A percentile compares a stretch with the other conserved stretches of the same genome.
These are phyloP conservation scores for Ganoderma sp. DNA, from an alignment of 1,284 basidiomycete species.

Conservation along the genomic window DNA sequence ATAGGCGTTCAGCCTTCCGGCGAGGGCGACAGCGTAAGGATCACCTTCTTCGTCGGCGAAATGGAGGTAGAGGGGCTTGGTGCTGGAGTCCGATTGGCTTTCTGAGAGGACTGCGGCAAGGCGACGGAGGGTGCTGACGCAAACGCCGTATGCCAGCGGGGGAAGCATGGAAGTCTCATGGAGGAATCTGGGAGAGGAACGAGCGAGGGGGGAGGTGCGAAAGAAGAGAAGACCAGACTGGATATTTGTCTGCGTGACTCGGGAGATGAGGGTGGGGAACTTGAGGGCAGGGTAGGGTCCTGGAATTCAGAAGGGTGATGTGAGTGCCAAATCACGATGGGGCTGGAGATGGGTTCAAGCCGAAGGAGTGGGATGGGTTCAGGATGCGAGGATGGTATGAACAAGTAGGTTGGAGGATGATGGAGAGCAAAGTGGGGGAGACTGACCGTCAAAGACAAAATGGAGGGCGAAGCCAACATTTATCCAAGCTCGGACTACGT, in stretches of 20 bases:
- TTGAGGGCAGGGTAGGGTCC: slow-evolving; percentile 78
- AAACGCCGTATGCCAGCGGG: slow-evolving; percentile 68
- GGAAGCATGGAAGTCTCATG: slow-evolving; percentile 79
- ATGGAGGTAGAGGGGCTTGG: slow-evolving; percentile 56
- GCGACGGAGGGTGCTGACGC: slow-evolving; percentile 61
- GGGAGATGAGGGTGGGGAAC: slow-evolving; percentile 69
- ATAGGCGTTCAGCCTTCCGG: slow-evolving; percentile 74
- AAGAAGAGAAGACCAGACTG: slow-evolving; percentile 81
- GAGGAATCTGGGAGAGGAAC: slow-evolving; percentile 73
- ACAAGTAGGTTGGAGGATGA: background rate
- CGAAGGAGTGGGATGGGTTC: background rate
- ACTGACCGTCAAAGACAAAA: slow-evolving; percentile 91
- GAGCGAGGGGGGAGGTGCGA: slow-evolving; percentile 75
- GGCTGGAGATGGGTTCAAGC: background rate
- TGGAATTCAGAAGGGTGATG: slow-evolving; percentile 37
- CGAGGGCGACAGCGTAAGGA: slow-evolving; percentile 83
- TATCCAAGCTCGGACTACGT: slow-evolving; percentile 73
- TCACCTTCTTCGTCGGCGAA: slow-evolving; percentile 90
- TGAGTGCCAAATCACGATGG: background rate
- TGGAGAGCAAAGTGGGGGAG: background rate
- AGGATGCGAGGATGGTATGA: background rate
- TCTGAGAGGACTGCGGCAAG: slow-evolving; percentile 38
- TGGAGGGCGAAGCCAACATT: slow-evolving; percentile 74
- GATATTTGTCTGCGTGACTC: slow-evolving; percentile 63
- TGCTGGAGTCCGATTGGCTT: slow-evolving; percentile 21